Percentiles rank a stretch among this genome's conserved stretches.
Evolutionary conservation across 108 stramenopile genomes (phyloP).

Genomic region (Chaetoceros muelleri): DNA sequence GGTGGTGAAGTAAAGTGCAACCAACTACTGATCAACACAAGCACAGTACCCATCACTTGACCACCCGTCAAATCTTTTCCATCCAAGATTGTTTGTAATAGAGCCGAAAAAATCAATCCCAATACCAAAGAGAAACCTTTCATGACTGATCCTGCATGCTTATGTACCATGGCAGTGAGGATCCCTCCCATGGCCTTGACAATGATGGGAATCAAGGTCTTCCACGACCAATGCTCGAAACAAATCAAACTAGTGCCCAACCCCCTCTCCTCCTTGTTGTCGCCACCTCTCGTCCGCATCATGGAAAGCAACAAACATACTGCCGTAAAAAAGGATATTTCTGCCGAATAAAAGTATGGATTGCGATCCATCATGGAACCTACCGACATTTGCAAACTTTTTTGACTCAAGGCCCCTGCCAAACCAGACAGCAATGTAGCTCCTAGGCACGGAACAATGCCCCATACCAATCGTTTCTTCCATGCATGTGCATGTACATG

Average conservation of each 20-base stretch:
- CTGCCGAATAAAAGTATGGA: constrained; percentile 69
- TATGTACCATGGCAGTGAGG: constrained; percentile 67
- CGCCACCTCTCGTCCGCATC: constrained; percentile 27
- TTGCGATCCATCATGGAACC: constrained; percentile 37
- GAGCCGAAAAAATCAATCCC: constrained; percentile 39
- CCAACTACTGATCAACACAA: constrained; percentile 44
- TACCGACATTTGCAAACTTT: constrained; percentile 55
- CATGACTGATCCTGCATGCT: constrained; percentile 58
- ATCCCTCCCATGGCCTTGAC: constrained; percentile 68
- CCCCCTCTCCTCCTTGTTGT: constrained; percentile 3
- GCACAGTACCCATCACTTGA: constrained; percentile 35
- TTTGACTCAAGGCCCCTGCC: constrained; percentile 80
- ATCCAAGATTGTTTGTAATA: constrained; percentile 38
- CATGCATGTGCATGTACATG: neutral
- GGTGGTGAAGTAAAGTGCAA: constrained; percentile 37
- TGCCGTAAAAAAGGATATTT: constrained; percentile 46
- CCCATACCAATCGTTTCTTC: constrained; percentile 8
- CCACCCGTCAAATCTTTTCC: constrained; percentile 29
- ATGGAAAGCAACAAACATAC: constrained; percentile 34
- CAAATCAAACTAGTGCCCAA: neutral
- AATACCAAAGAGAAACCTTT: constrained; percentile 66
- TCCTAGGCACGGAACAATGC: constrained; percentile 53
- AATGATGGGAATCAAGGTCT: constrained; percentile 33
- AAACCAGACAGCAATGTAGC: constrained; percentile 76
- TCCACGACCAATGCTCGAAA: constrained; percentile 26